These are phyloP conservation scores for Tylopilus plumbeoviolaceoides DNA, from an alignment of 768 basidiomycete species.

Conservation along the genomic window DNA sequence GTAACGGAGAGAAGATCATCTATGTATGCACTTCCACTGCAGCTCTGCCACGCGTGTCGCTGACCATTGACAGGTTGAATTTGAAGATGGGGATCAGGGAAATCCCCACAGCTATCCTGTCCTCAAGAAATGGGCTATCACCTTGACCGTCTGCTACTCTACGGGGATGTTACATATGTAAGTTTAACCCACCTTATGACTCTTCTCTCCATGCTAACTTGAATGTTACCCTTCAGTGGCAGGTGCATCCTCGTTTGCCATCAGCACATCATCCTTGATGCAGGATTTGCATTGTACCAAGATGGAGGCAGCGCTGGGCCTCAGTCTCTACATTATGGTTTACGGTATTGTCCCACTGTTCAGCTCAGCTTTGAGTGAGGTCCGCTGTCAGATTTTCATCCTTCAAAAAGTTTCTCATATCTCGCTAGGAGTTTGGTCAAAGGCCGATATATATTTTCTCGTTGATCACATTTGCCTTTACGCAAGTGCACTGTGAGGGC, in stretches of 20 bases:
- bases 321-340: conserved; percentile 53
- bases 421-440: conserved; percentile 55
- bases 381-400: background rate
- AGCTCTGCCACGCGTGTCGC: background rate
- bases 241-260: conserved; percentile 45
- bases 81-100: conserved; percentile 34
- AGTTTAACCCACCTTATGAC: background rate
- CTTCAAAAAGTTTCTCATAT: background rate
- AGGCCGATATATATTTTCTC: conserved; percentile 57
- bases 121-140: conserved; percentile 41
- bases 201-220: background rate
- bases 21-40: conserved; percentile 4
- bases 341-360: conserved; percentile 60
- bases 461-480: conserved; percentile 43
- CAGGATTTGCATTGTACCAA: conserved; percentile 39
- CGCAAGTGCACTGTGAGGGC: conserved; percentile 41
- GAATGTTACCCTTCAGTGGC: conserved; percentile 39
- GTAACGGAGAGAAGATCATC: conserved; percentile 4
- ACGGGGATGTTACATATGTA: conserved; percentile 22
- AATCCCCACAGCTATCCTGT: conserved; percentile 37
- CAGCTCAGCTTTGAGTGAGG: conserved; percentile 63
- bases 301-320: conserved; percentile 43
- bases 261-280: conserved; percentile 55
- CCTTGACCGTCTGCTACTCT: conserved; percentile 28
- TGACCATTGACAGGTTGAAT: conserved; percentile 34